Base-by-base conservation (phyloP, 1,139 yeast genomes). In the Taphrina deformans region DNA sequence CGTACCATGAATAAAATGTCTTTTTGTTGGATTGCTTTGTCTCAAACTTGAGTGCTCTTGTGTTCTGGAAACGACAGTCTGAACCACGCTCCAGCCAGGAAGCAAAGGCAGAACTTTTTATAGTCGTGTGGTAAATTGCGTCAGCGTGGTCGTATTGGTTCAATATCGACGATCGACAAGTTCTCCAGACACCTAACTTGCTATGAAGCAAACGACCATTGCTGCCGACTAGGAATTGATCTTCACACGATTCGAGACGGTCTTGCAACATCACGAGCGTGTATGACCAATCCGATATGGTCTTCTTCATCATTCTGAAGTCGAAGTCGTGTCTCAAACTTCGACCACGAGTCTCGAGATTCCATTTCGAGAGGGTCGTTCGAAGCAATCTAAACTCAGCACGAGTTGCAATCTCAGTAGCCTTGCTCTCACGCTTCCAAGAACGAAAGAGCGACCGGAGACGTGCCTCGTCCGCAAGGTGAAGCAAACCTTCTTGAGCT, bases 261-360 rank as follows among this genome's bases (percentile, higher is more conserved):
- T 48, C 35, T 29, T 48, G 52, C 9, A 48, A 14, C 4, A 26
- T 48, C 21, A 29, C 33, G 21, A 26, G 26, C 16, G 33, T 48
- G 52, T 26, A 48, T 16, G 35, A 29, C 52, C 52, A 48, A 9
- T 48, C 27, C 9, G 35, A 29, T n/a, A 48, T 12, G 3, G 35
- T 7, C 21, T 21, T 4, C 18, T 26, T n/a, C 35, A 48, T 23
- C 31, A 29, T 6, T 16, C 52, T 18, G 26, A 26, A 12, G 18
- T 48, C 52, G 35, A 48, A 26, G 1, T 12, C 33, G 33, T 29
- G 3, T 16, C 35, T 12, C 16, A 48, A 2, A 12, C 10, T 48
- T 7, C 27, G 31, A n/a, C 55, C 58, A 40, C 58, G 58, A 53
- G 44, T 38, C 23, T 53, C 48, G 58, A 53, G 27, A 9, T 6